Conservation (phyloP, 257 asterid species). For the Solanum lycopersicoides region DNA sequence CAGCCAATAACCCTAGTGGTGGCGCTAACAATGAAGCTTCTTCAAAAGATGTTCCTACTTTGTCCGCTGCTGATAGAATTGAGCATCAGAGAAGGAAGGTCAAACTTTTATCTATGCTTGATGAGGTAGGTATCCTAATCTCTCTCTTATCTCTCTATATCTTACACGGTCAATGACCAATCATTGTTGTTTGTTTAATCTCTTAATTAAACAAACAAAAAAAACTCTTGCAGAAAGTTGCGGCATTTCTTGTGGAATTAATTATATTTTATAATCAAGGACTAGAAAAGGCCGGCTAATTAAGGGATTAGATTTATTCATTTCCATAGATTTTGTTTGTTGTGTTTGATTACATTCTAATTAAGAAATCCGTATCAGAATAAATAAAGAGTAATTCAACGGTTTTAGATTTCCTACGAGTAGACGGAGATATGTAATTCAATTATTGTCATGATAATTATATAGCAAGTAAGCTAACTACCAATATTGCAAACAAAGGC, state of each 20-base stretch:
- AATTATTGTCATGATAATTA: not conserved
- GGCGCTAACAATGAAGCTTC: slow-evolving; percentile 28
- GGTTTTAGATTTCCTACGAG: slow-evolving; percentile 15
- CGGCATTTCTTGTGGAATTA: slow-evolving; percentile 16
- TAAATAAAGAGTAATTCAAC: not conserved
- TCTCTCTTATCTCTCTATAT: not conserved
- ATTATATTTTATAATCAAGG: slow-evolving; percentile 4
- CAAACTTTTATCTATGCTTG: slow-evolving; percentile 96
- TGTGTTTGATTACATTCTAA: slow-evolving; percentile 7
- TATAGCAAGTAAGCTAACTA: not conserved
- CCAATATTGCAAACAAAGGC: not conserved
- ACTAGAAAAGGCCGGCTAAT: slow-evolving; percentile 33
- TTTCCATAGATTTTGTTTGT: slow-evolving; percentile 19
- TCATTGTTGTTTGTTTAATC: slow-evolving; percentile 35
- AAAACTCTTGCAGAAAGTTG: slow-evolving; percentile 9
- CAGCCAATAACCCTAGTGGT: slow-evolving; percentile 18
- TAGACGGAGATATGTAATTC: not conserved
- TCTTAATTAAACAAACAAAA: slow-evolving; percentile 10
- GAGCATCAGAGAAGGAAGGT: slow-evolving; percentile 97
- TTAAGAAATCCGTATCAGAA: slow-evolving; percentile 2
- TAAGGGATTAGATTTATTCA: slow-evolving; percentile 7
- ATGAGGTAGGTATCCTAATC: slow-evolving; percentile 66
- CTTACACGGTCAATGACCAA: slow-evolving; percentile 18
- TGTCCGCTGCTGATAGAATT: slow-evolving; percentile 75
- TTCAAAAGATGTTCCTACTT: slow-evolving; percentile 46